Base-by-base conservation (phyloP, 2,329 filamentous ascomycete genomes). In the Calonectria ilicicola region DNA sequence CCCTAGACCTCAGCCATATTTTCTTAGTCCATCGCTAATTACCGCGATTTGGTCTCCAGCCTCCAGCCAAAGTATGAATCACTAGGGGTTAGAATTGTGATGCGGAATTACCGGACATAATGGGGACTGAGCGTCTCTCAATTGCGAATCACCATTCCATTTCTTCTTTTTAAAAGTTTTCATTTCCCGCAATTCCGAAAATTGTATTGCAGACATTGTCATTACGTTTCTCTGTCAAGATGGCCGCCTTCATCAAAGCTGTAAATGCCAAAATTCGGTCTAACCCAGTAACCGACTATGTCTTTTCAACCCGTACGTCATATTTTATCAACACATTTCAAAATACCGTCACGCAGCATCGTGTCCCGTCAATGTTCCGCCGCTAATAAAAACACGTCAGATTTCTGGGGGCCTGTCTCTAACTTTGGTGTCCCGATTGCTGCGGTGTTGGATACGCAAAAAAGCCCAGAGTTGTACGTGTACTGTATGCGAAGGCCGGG, bases 371-470 rank as follows among this genome's bases (percentile, higher is more conserved):
- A n/a, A 10, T 12, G 19, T 1, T 58, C 29, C 19, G 14, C 5
- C 15, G 19, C 29, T 58, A 8, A 58, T 23, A 1, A 2, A 23
- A 4, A 14, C 17, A 7, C 38, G 49, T 29, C 81, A 96, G 94
- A 97, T 87, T 97, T 97, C 87, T 97, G 94, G 94, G 94, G 94
- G 65, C 94, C 94, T 63, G 94, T 90, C 74, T 96, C 94, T 78
- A 97, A 96, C 88, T 97, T 97, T 82, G 94, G 94, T 84, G 96
- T 97, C 80, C 94, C 94, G 66, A 82, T 96, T 74, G 94, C 94
- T 27, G 94, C 94, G 47, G 92, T 96, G 67, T 90, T 95, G 87
- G 94, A 97, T 83, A 94, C 93, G 47, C 92, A 94, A 81, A 97
- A 97, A 87, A 94, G 94, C 81, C 93, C 94, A 78, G 94, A 96